phyloP scores from a whole-genome alignment of 2,329 filamentous ascomycete species.

The Penicillium verrucosum region DNA sequence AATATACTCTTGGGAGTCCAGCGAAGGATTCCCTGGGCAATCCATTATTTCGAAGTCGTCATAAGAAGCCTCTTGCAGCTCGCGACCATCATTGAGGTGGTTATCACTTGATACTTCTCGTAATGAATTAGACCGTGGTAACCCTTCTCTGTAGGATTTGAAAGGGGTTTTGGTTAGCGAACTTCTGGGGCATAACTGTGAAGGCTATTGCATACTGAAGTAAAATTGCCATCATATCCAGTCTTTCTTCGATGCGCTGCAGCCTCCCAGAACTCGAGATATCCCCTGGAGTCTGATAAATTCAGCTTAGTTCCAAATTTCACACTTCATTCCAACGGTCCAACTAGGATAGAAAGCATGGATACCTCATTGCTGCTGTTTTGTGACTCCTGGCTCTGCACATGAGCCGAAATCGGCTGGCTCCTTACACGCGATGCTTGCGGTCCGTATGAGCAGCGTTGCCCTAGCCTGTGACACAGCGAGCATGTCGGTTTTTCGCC shows the following conservation, averaged over 20 bases:
- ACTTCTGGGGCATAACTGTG: background rate
- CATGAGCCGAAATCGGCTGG: background rate
- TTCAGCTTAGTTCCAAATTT: background rate
- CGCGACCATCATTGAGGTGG: background rate
- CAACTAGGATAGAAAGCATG: background rate
- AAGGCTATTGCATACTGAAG: slow-evolving; percentile 9
- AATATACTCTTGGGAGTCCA: background rate
- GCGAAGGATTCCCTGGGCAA: background rate
- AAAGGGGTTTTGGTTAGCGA: rapidly evolving
- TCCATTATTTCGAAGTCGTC: background rate
- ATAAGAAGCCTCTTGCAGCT: background rate
- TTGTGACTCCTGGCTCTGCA: background rate
- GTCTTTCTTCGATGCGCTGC: slow-evolving; percentile 21
- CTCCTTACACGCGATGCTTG: slow-evolving; percentile 5
- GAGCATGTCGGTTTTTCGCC: slow-evolving; percentile 29
- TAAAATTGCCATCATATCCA: slow-evolving; percentile 21
- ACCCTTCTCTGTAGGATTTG: slow-evolving; percentile 6
- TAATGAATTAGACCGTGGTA: slow-evolving; percentile 5
- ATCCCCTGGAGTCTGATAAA: background rate
- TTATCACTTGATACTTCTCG: background rate
- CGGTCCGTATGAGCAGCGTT: slow-evolving; percentile 20
- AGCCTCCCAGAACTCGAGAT: slow-evolving; percentile 11
- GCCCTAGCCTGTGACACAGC: slow-evolving; percentile 23
- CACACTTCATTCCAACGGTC: background rate
- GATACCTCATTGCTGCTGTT: background rate